Base-by-base conservation (phyloP, 1,284 basidiomycete species). In the Serendipita sp. region DNA sequence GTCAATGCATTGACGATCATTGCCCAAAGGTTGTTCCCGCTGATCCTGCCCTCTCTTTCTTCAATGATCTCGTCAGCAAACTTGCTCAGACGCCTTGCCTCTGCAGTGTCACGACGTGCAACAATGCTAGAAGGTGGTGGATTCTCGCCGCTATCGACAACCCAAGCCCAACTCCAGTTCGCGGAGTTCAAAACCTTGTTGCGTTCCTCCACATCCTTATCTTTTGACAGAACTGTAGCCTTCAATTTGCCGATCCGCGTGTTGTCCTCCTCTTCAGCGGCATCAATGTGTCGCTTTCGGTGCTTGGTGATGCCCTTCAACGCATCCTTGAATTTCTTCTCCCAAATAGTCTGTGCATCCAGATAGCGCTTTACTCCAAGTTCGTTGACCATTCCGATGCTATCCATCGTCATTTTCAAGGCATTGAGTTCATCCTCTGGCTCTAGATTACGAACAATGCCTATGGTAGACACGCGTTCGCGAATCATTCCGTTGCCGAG, bases 61-160 rank as follows among this genome's bases (percentile, higher is more conserved):
- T 83, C 66, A 53, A 82, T 74, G 17, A 79, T 76, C 69, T 81
- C 77, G 69, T 90, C 88, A 10, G 87, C 88, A 55, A 88, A 77
- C 62, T 77, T 78, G 29, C 86, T 86, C 43, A 91, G 74, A 68
- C 78, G 74, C 29, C 82, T 75, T 17, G 88, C 88, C 72, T 91
- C 88, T 45, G 77, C 76, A 2, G 87, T 90, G 68, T 91, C 89
- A 60, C 87, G 74, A 63, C 89, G 75, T 35, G 87, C 83, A 35
- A 87, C 85, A 67, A 92, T 88, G 65, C 87, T 89, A 67, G 85
- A 88, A 2, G 90, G 84, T 5, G 89, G 89, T 3, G 89, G 89
- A 32, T 76, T 76, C 72, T 92, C 89, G 61, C 83, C 77, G n/a
- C 74, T 78, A 67, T 87, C 84, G 63, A 90, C 71, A 22, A 82